Evolutionary conservation across 495 filamentous ascomycete species (phyloP), one percentile per base, ranked within the genome.

Genomic region (Podospora pseudoanserina): DNA sequence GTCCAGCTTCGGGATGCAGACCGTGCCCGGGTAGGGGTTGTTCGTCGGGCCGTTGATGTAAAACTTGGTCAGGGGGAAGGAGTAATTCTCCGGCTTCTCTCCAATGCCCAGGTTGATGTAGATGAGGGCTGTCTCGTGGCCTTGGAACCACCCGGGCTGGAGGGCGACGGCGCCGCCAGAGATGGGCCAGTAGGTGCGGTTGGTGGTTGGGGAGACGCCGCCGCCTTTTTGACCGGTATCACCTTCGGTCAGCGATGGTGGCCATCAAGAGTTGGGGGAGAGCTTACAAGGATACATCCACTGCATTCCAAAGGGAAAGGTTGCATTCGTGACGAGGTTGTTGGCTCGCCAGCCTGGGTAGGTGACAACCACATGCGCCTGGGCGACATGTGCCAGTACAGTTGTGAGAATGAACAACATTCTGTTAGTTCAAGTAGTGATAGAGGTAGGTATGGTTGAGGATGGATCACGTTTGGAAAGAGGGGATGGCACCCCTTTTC

Each of bases 81-180:
- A 78, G 77, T 92, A 88, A 65, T 92, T 95, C 86, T 83, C 75
- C 18, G 86, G 90, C 57, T 60, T 49, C 55, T 65, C 67, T 4
- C 94, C 94, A 63, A 92, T 86, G 64, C 94, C 94, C 55, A 98
- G 81, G 82, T 97, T 97, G 81, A 97, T 85, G 79, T 97, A 96
- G 74, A 97, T 86, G 68, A 93, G 85, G 23, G 92, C 93, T 4
- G 86, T 88, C 16, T 83, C 76, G 74, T 98, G 94, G 64, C 94
- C 94, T 26, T 85, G 87, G 82, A 96, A 96, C 94, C 94, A 98
- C 71, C 94, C 79, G 15, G 94, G 91, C 79, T 96, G 91, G 60
- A 98, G 73, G 13, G 90, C 86, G 60, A 97, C 77, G 4, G 92
- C 91, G 49, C 94, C 94, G 71, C 93, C 94, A 28, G 74, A 82